Conservation (phyloP, 2,329 filamentous ascomycete species). For the Pseudocercospora fuligena region DNA sequence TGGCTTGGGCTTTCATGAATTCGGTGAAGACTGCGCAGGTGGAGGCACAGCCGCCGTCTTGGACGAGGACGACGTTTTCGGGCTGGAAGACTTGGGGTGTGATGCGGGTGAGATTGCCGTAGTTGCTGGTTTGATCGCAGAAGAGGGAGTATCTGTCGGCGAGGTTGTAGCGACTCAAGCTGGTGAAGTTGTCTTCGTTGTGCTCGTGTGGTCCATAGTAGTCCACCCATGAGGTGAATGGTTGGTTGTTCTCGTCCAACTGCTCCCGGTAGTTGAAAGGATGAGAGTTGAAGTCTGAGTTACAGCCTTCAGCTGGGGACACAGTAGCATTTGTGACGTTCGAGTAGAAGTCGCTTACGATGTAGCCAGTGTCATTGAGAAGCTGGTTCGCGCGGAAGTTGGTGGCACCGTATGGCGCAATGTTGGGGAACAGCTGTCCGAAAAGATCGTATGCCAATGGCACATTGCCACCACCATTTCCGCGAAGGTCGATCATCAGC, state of each 20-base stretch:
- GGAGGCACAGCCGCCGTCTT: constrained; percentile 50
- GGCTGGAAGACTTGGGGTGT: constrained; percentile 45
- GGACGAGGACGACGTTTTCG: constrained; percentile 48
- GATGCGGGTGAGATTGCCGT: constrained; percentile 31
- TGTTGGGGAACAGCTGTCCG: constrained; percentile 58
- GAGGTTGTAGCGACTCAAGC: constrained; percentile 43
- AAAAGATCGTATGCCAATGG: constrained; percentile 53
- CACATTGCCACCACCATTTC: constrained; percentile 62
- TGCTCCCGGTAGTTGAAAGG: constrained; percentile 42
- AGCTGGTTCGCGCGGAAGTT: constrained; percentile 53
- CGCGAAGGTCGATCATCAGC: constrained; percentile 67
- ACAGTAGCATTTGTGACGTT: neutral
- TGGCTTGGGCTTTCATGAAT: constrained; percentile 47
- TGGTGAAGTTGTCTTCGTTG: constrained; percentile 42
- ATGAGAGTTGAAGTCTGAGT: constrained; percentile 15
- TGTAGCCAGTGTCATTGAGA: constrained; percentile 42
- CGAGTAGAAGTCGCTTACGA: constrained; percentile 28
- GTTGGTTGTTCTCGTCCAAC: constrained; percentile 34
- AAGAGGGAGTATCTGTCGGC: constrained; percentile 20
- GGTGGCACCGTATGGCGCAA: constrained; percentile 49
- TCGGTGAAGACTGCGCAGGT: constrained; percentile 50
- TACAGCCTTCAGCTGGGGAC: neutral
- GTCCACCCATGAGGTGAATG: constrained; percentile 42
- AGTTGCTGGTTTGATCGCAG: constrained; percentile 8
- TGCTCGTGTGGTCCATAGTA: constrained; percentile 42